Evolutionary conservation across 2,329 filamentous ascomycete genomes (phyloP), one percentile per base, ranked within the genome.

Genomic region (Aspergillaceae sp.): DNA sequence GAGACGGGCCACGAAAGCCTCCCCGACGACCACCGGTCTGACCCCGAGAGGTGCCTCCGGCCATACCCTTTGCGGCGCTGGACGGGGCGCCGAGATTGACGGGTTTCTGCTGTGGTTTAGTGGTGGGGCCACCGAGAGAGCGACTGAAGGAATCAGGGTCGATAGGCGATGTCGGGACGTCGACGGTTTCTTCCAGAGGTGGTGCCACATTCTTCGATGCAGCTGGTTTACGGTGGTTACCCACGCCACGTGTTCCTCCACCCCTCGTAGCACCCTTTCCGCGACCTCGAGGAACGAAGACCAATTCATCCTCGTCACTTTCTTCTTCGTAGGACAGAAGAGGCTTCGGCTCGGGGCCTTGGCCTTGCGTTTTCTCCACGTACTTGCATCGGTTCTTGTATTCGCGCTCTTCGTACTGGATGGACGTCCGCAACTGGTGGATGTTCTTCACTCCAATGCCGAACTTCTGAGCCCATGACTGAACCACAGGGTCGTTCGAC

Each of bases 121-220:
- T 69, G 28, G 51, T 44, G 9, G 55, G 44, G 11, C 53, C 52
- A 7, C 61, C 63, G 30, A 69, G 57, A 27, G 63, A 65, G 11
- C 71, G 69, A 51, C 67, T 73, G 51, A 74, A 74, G 1, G 71
- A 74, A 53, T 74, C 64, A 1, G 71, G 71, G 44, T 74, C 71
- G 40, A 74, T 74, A 7, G 71, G 71, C 45, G 69, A 61, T 3
- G 69, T 69, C 1, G 71, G 71, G 10, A 73, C 64, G 50, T 72
- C 70, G 11, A 70, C 57, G 1, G 58, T 51, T n/a, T 52, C 53
- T 43, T 68, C 65, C 33, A 54, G 40, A 26, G 56, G 51, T 6
- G 56, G 48, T 10, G 58, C 51, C 8, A 47, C 53, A 26, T 56
- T 37, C 36, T 62, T 60, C 26, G 55, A 33, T 7, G 55, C 46